These are phyloP conservation scores for Allantophomopsis cytisporea DNA, from an alignment of 2,329 filamentous ascomycete genomes.

Conservation along the genomic window DNA sequence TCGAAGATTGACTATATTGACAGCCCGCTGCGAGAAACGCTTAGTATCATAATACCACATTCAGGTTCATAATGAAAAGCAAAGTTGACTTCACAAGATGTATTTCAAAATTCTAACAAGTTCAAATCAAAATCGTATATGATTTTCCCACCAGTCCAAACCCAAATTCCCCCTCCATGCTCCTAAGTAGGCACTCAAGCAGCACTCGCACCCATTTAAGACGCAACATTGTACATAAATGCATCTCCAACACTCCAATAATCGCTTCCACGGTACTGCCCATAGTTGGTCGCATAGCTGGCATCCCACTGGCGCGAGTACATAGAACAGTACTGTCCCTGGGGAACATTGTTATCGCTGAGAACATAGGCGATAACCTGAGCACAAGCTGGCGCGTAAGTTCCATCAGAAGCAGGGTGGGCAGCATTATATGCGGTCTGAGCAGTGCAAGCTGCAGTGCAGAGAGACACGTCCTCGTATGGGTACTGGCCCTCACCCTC, in stretches of 20 bases:
- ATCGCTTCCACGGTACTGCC: conserved; percentile 11
- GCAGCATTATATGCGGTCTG: conserved; percentile 7
- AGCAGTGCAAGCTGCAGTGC: conserved; percentile 7
- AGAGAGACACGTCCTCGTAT: conserved; percentile 2
- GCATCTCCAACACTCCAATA: conserved; percentile 7
- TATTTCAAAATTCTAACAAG: too few species aligned
- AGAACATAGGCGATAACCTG: conserved; percentile 25
- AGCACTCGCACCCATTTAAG: not conserved
- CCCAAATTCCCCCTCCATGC: too few species aligned
- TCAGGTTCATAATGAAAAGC: too few species aligned
- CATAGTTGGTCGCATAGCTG: conserved; percentile 11
- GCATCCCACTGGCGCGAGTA: conserved; percentile 16
- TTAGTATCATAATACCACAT: too few species aligned
- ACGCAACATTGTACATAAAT: conserved; percentile 4
- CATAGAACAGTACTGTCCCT: conserved; percentile 23
- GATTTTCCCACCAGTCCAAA: too few species aligned
- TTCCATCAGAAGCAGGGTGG: conserved; percentile 3
- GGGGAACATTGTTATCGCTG: conserved; percentile 19
- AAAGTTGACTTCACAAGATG: too few species aligned
- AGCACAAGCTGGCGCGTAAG: conserved; percentile 5
- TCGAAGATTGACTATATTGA: too few species aligned
- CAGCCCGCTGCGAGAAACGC: too few species aligned
- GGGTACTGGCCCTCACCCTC: conserved; percentile 3
- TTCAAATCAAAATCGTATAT: too few species aligned
- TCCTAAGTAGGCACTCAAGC: too few species aligned